Evolutionary conservation across 148 eudicot species (phyloP).

Genomic region (Oxyria digyna): DNA sequence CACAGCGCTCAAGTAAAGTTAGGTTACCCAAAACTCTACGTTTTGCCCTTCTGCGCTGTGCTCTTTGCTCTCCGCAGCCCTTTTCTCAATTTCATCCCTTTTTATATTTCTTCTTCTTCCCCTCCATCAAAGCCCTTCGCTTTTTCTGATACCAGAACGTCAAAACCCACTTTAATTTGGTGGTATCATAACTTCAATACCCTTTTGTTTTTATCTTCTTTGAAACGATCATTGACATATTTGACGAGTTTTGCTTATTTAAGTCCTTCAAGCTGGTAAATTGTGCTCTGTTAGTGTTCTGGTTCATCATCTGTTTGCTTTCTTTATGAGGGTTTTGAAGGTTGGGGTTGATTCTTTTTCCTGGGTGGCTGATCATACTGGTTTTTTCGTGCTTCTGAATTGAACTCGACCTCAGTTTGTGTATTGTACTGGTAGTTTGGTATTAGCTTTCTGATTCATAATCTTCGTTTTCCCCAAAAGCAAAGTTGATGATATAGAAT

Average conservation of each 20-base stretch:
- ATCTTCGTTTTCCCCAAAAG: not conserved
- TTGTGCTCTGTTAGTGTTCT: not conserved
- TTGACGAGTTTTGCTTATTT: not conserved
- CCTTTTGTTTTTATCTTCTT: not conserved
- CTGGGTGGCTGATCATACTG: not conserved
- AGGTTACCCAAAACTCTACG: slow-evolving; percentile 8
- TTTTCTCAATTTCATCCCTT: not conserved
- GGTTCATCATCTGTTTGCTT: slow-evolving; percentile 1
- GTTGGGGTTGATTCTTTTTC: not conserved
- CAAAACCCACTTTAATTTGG: not conserved
- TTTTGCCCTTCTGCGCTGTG: not conserved
- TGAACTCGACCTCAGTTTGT: not conserved
- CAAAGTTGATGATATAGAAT: not conserved
- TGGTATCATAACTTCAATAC: not conserved
- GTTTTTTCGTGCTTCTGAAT: not conserved
- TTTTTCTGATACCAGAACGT: not conserved
- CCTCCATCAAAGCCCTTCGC: not conserved
- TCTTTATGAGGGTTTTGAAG: not conserved
- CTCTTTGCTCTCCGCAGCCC: not conserved
- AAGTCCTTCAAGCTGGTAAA: not conserved
- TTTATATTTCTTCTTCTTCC: not conserved
- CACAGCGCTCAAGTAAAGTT: not conserved
- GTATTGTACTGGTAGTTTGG: not conserved
- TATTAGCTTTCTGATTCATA: not conserved
- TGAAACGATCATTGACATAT: not conserved